Evolutionary conservation across 208 protist species (phyloP).

Genomic region (Acanthamoeba lenticulata): DNA sequence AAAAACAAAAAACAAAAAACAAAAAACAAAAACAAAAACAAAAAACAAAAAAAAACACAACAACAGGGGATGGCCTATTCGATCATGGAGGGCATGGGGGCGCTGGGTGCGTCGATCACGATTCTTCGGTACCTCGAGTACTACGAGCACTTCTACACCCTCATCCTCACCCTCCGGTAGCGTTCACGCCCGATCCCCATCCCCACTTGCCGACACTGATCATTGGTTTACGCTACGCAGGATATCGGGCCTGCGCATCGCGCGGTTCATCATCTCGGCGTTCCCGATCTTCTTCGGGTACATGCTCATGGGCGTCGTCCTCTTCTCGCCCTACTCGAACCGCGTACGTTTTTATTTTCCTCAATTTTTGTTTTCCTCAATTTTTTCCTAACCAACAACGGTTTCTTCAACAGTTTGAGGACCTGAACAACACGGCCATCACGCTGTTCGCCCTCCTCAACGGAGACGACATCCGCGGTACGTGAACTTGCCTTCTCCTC

Average conservation of each 20-base stretch:
- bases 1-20: too few species aligned
- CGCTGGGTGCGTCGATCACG: slow-evolving; percentile 45
- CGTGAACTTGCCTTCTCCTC: background rate
- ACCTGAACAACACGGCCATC: slow-evolving; percentile 60
- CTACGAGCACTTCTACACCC: slow-evolving; percentile 67
- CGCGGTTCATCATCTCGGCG: slow-evolving; percentile 52
- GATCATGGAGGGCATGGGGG: slow-evolving; percentile 62
- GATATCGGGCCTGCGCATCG: slow-evolving; percentile 13
- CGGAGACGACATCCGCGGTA: slow-evolving; percentile 72
- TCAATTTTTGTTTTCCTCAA: background rate
- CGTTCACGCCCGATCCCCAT: background rate
- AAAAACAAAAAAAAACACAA: too few species aligned
- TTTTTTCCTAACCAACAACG: background rate
- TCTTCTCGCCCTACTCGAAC: slow-evolving; percentile 68
- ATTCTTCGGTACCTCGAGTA: slow-evolving; percentile 70
- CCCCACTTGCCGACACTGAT: background rate
- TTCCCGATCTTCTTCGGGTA: slow-evolving; percentile 72
- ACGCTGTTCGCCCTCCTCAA: slow-evolving; percentile 73
- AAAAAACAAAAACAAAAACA: too few species aligned
- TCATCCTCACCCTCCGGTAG: slow-evolving; percentile 65
- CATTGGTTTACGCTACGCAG: background rate
- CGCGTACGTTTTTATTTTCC: background rate
- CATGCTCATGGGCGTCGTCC: slow-evolving; percentile 69
- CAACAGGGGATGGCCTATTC: slow-evolving; percentile 12
- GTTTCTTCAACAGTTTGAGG: slow-evolving; percentile 12